Conservation (phyloP, 768 basidiomycete species). For the Lyophyllum shimeji region DNA sequence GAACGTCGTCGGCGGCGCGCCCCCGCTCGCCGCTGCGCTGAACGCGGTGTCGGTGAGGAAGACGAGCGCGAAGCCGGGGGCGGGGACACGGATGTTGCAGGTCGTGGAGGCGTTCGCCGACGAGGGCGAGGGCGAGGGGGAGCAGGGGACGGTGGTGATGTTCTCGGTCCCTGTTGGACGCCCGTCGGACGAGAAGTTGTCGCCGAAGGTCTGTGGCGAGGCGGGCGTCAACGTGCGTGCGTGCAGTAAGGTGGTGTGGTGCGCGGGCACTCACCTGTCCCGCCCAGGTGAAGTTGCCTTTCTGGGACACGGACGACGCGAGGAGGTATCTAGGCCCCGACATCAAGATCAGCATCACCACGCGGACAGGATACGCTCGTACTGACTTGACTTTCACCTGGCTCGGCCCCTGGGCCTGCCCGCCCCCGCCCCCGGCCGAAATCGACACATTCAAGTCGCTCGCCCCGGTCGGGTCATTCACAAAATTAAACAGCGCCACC, state of each 20-base stretch:
- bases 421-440: slow-evolving; percentile 41
- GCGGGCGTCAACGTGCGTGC: background rate
- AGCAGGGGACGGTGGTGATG: slow-evolving; percentile 58
- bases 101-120: too few relatives aligned
- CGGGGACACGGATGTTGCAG: slow-evolving; percentile 63
- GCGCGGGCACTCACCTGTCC: slow-evolving; percentile 41
- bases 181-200: slow-evolving; percentile 63
- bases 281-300: slow-evolving; percentile 64
- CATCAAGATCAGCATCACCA: background rate
- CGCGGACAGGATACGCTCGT: background rate
- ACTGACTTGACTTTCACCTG: slow-evolving; percentile 59
- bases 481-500: slow-evolving; percentile 72
- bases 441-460: slow-evolving; percentile 55
- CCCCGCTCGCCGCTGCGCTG: slow-evolving; percentile 32
- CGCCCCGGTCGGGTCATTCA: slow-evolving; percentile 58
- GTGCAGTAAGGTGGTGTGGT: too few relatives aligned
- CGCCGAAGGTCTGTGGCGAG: slow-evolving; percentile 52
- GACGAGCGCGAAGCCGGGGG: slow-evolving; percentile 70
- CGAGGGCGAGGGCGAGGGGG: too few relatives aligned
- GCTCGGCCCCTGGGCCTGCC: slow-evolving; percentile 39
- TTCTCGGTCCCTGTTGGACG: slow-evolving; percentile 49
- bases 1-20: slow-evolving; percentile 41
- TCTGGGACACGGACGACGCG: slow-evolving; percentile 56
- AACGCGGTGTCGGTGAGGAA: slow-evolving; percentile 51
- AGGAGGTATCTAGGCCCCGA: slow-evolving; percentile 50